Conservation (phyloP, 768 basidiomycete species). For the Collybiopsis luxurians region DNA sequence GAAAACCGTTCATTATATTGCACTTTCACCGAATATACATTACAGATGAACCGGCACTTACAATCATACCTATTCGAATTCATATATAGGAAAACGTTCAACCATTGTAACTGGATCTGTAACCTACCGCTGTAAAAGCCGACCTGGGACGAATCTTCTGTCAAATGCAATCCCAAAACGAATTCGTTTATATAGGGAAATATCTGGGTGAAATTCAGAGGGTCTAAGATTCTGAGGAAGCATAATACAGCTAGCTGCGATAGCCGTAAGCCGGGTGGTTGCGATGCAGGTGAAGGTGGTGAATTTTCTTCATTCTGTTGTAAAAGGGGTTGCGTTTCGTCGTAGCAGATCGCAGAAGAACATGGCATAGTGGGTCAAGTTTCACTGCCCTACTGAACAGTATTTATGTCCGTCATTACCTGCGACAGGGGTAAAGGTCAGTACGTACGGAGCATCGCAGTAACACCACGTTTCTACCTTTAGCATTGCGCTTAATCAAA, state of each 20-base stretch:
- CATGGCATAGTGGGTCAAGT: background rate
- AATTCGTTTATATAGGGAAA: conserved; percentile 73
- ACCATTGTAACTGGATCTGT: no score
- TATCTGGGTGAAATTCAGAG: conserved; percentile 61
- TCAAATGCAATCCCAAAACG: conserved; percentile 52
- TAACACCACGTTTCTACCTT: no score
- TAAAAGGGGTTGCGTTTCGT: conserved; percentile 26
- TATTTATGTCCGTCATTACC: background rate
- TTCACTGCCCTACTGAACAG: no score
- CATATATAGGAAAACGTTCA: no score
- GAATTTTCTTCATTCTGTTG: conserved; percentile 28
- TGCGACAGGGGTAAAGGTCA: no score
- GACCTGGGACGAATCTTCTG: conserved; percentile 54
- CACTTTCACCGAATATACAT: background rate
- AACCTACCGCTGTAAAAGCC: conserved; percentile 73
- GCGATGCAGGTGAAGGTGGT: conserved; percentile 7
- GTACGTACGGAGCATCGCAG: no score
- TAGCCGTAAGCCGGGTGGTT: conserved; percentile 45
- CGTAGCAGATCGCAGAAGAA: background rate
- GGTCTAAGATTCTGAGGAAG: conserved; percentile 52
- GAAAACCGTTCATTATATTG: no score
- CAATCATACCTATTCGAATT: conserved; percentile 5
- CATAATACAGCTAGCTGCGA: conserved; percentile 55
- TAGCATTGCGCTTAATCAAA: no score
- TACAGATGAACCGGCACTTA: background rate